phyloP scores from a whole-genome alignment of 2,329 filamentous ascomycete genomes.

The Amauroascus niger region DNA sequence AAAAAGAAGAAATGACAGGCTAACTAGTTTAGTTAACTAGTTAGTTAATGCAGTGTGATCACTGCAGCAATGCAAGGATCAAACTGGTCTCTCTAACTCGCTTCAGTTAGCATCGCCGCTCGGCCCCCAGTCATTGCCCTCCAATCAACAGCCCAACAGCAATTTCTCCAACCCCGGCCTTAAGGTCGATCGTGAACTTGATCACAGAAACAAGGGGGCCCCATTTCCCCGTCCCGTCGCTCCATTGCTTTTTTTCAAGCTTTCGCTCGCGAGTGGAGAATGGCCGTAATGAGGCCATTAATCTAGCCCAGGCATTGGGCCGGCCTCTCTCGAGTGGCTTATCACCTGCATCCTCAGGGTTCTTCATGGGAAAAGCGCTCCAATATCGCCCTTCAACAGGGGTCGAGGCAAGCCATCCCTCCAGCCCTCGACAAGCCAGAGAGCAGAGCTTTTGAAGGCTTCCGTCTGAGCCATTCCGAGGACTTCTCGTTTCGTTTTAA shows the following conservation, averaged over 20 bases:
- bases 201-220: not conserved
- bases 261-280: not conserved
- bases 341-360: not conserved
- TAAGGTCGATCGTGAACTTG: constrained; percentile 1
- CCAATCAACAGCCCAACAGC: not conserved
- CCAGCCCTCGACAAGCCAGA: not conserved
- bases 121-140: not conserved
- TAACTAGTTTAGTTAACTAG: no score
- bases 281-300: not conserved
- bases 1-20: not conserved
- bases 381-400: not conserved
- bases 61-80: not conserved
- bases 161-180: not conserved
- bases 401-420: not conserved
- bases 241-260: not conserved
- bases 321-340: not conserved
- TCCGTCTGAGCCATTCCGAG: not conserved
- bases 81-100: not conserved
- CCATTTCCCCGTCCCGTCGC: not conserved
- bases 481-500: not conserved
- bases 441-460: not conserved
- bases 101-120: constrained; percentile 1
- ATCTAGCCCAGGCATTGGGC: not conserved
- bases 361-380: not conserved
- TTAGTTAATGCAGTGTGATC: constrained; percentile 11